Percentiles rank a stretch among this genome's conserved stretches.
Evolutionary conservation across 2,329 filamentous ascomycete species (phyloP).

Genomic region (Fusarium coffeatum): DNA sequence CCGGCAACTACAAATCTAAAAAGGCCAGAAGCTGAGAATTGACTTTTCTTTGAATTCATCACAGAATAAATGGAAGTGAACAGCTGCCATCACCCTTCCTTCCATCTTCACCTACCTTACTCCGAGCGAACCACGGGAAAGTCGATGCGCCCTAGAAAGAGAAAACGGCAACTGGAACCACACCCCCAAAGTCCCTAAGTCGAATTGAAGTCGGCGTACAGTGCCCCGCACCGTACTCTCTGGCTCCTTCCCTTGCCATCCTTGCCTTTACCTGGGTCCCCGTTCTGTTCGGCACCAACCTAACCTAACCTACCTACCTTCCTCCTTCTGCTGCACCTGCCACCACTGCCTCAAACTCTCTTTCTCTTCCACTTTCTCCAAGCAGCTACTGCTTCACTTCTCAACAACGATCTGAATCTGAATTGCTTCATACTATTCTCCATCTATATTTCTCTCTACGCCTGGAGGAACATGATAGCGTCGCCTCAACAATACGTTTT

Average conservation of each 20-base stretch:
- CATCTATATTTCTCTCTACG: slow-evolving; percentile 19
- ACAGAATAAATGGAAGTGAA: background rate
- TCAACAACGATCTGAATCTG: slow-evolving; percentile 47
- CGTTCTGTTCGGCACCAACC: slow-evolving; percentile 37
- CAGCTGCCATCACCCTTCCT: background rate
- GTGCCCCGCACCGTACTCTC: slow-evolving; percentile 21
- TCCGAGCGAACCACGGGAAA: slow-evolving; percentile 33
- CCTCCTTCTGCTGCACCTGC: slow-evolving; percentile 31
- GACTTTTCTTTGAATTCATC: background rate
- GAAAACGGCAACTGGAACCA: slow-evolving; percentile 40
- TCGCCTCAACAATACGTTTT: slow-evolving; percentile 45
- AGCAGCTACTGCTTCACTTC: slow-evolving; percentile 11
- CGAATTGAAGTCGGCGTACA: slow-evolving; percentile 13
- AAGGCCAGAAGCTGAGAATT: background rate
- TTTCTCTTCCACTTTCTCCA: slow-evolving; percentile 40
- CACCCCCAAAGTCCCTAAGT: slow-evolving; percentile 28
- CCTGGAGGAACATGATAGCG: slow-evolving; percentile 46
- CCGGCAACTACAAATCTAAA: slow-evolving; percentile 1
- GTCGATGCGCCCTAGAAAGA: slow-evolving; percentile 29
- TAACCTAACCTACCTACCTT: slow-evolving; percentile 33
- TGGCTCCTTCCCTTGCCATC: slow-evolving; percentile 17
- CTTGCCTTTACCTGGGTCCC: slow-evolving; percentile 32
- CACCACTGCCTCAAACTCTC: slow-evolving; percentile 39
- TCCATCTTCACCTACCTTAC: slow-evolving; percentile 6
- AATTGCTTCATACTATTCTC: slow-evolving; percentile 47